Conservation (phyloP, 306 rosid genomes). For the Fragaria vesca region DNA sequence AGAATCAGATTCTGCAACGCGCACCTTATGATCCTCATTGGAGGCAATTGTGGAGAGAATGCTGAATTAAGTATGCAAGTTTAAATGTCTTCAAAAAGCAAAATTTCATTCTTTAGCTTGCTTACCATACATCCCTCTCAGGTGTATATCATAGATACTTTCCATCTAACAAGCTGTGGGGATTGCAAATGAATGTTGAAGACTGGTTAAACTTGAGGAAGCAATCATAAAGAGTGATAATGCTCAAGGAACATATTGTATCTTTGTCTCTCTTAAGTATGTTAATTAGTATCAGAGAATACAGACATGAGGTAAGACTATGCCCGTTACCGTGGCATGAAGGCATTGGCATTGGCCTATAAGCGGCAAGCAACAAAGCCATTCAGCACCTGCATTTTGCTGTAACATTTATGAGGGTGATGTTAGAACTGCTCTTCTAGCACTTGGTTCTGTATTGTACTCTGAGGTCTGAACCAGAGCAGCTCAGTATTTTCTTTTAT, state of each 20-base stretch:
- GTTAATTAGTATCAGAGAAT: slow-evolving; percentile 46
- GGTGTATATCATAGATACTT: slow-evolving; percentile 87
- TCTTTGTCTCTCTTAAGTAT: slow-evolving; percentile 73
- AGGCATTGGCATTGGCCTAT: slow-evolving; percentile 88
- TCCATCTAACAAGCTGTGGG: slow-evolving; percentile 96
- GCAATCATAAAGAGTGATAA: slow-evolving; percentile 88
- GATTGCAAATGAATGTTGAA: slow-evolving; percentile 88
- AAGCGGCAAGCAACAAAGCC: slow-evolving; percentile 90
- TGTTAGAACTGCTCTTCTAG: slow-evolving; percentile 68
- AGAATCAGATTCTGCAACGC: slow-evolving; percentile 48
- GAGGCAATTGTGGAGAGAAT: slow-evolving; percentile 94
- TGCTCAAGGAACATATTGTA: slow-evolving; percentile 87
- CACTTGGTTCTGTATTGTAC: no score
- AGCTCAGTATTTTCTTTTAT: not conserved
- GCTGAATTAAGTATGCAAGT: slow-evolving; percentile 74
- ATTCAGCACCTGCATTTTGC: slow-evolving; percentile 63
- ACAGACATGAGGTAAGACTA: slow-evolving; percentile 70
- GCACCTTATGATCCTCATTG: slow-evolving; percentile 16
- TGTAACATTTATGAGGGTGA: slow-evolving; percentile 96
- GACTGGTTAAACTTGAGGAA: slow-evolving; percentile 89
- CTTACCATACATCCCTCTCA: slow-evolving; percentile 28
- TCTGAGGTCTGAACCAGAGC: slow-evolving; percentile 77
- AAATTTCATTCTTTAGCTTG: not conserved
- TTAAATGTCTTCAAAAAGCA: not conserved
- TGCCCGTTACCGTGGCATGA: slow-evolving; percentile 86